Percentiles rank a stretch among this genome's conserved stretches.
phyloP scores from a whole-genome alignment of 805 yeast species.

The Zygoascus flipseniorum region DNA sequence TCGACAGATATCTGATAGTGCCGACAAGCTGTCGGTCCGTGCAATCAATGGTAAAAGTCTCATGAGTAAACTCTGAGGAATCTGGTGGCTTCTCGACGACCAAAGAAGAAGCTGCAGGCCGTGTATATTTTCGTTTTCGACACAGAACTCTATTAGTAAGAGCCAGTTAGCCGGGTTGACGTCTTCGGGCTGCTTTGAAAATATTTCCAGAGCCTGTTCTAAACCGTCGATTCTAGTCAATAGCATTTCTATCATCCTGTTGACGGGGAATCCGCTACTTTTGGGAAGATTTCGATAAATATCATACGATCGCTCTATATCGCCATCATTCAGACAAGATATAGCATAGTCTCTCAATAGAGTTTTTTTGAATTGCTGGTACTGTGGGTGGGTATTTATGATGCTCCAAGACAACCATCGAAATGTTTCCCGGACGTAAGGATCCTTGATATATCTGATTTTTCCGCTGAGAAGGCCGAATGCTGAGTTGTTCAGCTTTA shows the following conservation, averaged over 20 bases:
- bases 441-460: constrained; percentile 8
- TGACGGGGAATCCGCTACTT: neutral
- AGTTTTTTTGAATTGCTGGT: neutral
- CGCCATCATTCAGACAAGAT: neutral
- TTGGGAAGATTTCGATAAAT: neutral
- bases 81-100: neutral
- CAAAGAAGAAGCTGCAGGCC: neutral
- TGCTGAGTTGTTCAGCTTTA: neutral
- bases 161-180: neutral
- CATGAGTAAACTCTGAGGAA: neutral
- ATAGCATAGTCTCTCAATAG: neutral
- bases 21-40: neutral
- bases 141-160: neutral
- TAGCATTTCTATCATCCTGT: neutral
- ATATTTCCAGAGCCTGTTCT: neutral
- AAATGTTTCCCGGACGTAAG: constrained; percentile 4
- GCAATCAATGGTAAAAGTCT: neutral
- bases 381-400: neutral
- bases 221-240: neutral
- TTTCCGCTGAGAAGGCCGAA: constrained; percentile 3
- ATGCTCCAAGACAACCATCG: neutral
- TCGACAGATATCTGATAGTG: neutral
- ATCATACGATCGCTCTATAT: neutral
- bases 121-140: neutral
- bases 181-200: neutral